Evolutionary conservation across 306 rosid species (phyloP), one percentile per base, ranked within the genome.

Genomic region (Corylus avellana): DNA sequence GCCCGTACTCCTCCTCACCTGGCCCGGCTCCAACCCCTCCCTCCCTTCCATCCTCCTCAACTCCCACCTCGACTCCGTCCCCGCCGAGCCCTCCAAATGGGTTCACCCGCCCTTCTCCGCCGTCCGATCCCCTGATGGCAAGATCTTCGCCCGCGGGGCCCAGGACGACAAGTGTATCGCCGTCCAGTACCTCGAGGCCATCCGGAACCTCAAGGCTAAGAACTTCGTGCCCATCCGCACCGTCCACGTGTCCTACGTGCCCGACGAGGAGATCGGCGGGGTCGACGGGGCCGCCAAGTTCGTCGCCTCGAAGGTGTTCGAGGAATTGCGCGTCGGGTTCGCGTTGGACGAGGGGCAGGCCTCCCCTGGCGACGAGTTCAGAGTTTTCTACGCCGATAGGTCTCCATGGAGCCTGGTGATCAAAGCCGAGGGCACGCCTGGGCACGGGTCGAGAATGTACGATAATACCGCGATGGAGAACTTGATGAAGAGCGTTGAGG

Each of bases 51-150:
- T 94, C 70, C 90, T 95, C 78, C 85, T 95, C 85, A 95, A 95
- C 83, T 91, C 98, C 77, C 98, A 95, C 82, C 87, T 95, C 82
- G 98, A 95, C 73, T 92, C 98, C 64, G 94, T 95, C 82, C 97
- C 97, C 58, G 92, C 98, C 81, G 98, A 95, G 82, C 78, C 92
- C 59, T 57, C 86, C 82, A 92, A 95, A 54, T 95, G 98, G 98
- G 61, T 70, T 76, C 97, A 91, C 79, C 92, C 95, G 0, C 98
- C 98, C 7, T 92, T 92, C 90, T 84, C 97, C 47, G 97, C 97
- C 70, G 70, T 57, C 56, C 87, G 83, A 61, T 57, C 88, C 73
- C 5, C 85, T 47, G 90, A 90, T 69, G 97, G 97, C 10, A 59
- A 6, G n/a, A 83, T 95, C 85, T 90, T 76, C 74, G 97, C 92